These are phyloP conservation scores for Exophiala sideris DNA, from an alignment of 2,329 filamentous ascomycete species.

Conservation along the genomic window DNA sequence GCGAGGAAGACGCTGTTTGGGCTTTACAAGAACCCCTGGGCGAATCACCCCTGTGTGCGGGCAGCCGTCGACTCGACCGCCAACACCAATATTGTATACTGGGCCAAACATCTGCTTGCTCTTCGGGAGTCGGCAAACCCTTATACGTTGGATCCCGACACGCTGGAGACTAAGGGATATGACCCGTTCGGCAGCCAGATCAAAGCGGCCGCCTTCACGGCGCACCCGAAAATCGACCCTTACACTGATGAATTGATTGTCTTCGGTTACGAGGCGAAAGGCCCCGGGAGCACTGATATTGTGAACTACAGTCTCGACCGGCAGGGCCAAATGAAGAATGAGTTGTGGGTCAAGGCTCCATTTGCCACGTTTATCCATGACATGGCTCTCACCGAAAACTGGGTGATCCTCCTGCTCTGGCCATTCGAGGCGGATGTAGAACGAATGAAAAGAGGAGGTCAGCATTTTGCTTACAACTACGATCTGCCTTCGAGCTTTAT, in stretches of 20 bases:
- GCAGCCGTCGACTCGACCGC: slow-evolving; percentile 16
- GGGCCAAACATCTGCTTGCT: slow-evolving; percentile 8
- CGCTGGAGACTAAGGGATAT: slow-evolving; percentile 39
- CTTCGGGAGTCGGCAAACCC: slow-evolving; percentile 9
- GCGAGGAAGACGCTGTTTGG: slow-evolving; percentile 11
- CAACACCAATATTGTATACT: slow-evolving; percentile 11
- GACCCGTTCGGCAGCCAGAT: slow-evolving; percentile 42
- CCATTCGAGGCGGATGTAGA: slow-evolving; percentile 13
- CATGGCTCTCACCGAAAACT: slow-evolving; percentile 11
- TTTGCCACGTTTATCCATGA: slow-evolving; percentile 34
- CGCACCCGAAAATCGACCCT: slow-evolving; percentile 46
- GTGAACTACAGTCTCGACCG: slow-evolving; percentile 40
- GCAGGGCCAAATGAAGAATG: slow-evolving; percentile 37
- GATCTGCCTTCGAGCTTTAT: slow-evolving; percentile 8
- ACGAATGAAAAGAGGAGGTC: slow-evolving; percentile 10
- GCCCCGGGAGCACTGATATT: slow-evolving; percentile 31
- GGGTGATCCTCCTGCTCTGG: slow-evolving; percentile 8
- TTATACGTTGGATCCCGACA: slow-evolving; percentile 41
- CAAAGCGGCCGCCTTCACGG: slow-evolving; percentile 40
- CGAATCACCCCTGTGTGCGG: slow-evolving; percentile 15
- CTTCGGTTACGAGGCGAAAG: slow-evolving; percentile 42
- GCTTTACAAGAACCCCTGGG: slow-evolving; percentile 14
- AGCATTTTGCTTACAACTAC: slow-evolving; percentile 14
- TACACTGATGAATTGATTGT: slow-evolving; percentile 41
- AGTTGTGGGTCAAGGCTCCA: slow-evolving; percentile 41